A percentile compares a stretch with the other conserved stretches of the same genome.
Evolutionary conservation across 805 yeast genomes (phyloP).

Genomic region (Saccharomyces paradoxus): DNA sequence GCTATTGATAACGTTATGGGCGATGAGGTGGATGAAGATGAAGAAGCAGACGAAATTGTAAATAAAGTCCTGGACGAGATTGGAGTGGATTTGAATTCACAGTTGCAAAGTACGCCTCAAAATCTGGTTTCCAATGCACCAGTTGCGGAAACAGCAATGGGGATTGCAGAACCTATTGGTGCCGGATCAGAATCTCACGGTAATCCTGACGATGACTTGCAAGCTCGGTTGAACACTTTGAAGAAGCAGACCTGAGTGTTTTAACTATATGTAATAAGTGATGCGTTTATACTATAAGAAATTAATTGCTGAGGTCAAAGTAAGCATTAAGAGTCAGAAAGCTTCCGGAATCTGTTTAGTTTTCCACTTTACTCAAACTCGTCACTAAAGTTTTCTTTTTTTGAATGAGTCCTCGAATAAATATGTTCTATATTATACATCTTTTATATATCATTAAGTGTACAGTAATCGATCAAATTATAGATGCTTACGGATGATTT

Average conservation of each 20-base stretch:
- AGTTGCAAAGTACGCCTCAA: conserved; percentile 41
- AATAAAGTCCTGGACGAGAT: conserved; percentile 90
- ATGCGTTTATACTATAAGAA: background rate
- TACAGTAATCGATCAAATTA: background rate
- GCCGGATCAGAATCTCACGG: conserved; percentile 21
- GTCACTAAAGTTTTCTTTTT: background rate
- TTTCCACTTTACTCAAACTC: background rate
- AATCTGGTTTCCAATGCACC: conserved; percentile 17
- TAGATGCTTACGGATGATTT: conserved; percentile 14
- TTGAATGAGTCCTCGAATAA: background rate
- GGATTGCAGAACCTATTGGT: conserved; percentile 33
- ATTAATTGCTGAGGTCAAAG: background rate
- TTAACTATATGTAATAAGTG: background rate
- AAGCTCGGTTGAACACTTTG: conserved; percentile 78
- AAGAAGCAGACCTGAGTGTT: conserved; percentile 38
- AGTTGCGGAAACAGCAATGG: conserved; percentile 10
- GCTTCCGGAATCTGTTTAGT: background rate
- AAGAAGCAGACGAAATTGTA: conserved; percentile 85
- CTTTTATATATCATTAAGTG: background rate
- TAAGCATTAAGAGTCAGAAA: background rate
- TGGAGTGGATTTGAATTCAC: conserved; percentile 69
- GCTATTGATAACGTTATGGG: conserved; percentile 96
- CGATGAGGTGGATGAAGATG: conserved; percentile 79
- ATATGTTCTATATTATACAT: background rate
- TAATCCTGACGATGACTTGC: conserved; percentile 70